Evolutionary conservation across 768 basidiomycete species (phyloP).

Genomic region (Trametes villosa): DNA sequence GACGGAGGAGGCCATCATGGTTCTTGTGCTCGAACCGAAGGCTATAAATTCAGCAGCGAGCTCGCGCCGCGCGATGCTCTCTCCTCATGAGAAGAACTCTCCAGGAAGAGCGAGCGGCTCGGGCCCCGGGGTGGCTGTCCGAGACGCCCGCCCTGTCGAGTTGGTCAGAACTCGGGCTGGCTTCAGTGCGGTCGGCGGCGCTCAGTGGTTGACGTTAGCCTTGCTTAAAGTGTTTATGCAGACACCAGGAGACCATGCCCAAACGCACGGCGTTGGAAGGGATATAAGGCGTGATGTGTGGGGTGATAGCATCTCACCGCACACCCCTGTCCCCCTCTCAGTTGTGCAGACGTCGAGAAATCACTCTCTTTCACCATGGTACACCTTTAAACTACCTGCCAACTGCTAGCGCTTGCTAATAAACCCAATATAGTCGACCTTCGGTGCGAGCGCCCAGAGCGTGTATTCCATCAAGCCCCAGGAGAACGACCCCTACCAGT

Average conservation of each 20-base stretch:
- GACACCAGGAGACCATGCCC: not conserved
- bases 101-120: conserved; percentile 4
- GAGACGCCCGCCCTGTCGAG: too few species aligned
- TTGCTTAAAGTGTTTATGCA: conserved; percentile 11
- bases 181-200: not conserved
- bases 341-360: not conserved
- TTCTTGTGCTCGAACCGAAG: too few species aligned
- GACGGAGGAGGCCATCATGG: too few species aligned
- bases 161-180: too few species aligned
- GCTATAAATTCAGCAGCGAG: too few species aligned
- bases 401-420: not conserved
- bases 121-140: too few species aligned
- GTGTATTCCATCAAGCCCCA: conserved; percentile 43
- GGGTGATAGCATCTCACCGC: not conserved
- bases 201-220: not conserved
- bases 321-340: not conserved
- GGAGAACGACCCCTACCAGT: conserved; percentile 56
- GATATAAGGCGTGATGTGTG: not conserved
- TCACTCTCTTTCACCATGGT: not conserved
- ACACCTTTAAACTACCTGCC: not conserved
- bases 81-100: conserved; percentile 12
- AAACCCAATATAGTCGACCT: conserved; percentile 3
- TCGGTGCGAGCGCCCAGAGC: conserved; percentile 44
- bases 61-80: not conserved
- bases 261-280: not conserved